Conservation (phyloP, 1,284 basidiomycete genomes). For the Cryptococcus sp. region DNA sequence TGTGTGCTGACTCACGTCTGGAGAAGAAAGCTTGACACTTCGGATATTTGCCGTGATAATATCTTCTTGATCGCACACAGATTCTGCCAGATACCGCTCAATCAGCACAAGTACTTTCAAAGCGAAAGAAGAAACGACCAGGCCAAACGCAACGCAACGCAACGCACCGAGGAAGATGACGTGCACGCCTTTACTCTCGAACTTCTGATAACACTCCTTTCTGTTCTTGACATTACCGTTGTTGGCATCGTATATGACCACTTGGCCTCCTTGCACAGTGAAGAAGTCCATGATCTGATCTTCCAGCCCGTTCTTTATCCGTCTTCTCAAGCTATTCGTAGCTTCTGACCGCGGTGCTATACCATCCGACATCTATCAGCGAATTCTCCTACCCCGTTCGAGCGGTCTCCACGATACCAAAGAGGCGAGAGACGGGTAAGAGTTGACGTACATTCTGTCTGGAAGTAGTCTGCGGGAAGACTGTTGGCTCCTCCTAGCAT, state of each 20-base stretch:
- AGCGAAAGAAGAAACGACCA: not conserved
- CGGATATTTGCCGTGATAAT: conserved; percentile 94
- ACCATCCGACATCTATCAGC: not conserved
- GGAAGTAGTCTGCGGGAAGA: conserved; percentile 88
- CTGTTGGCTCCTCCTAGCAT: conserved; percentile 83
- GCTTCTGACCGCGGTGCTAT: conserved; percentile 73
- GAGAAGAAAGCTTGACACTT: conserved; percentile 96
- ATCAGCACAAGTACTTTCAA: not conserved
- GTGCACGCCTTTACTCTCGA: conserved; percentile 79
- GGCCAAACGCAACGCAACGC: not conserved
- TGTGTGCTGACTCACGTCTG: conserved; percentile 67
- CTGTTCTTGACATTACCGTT: conserved; percentile 76
- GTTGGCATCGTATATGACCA: conserved; percentile 99
- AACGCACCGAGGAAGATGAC: conserved; percentile 84
- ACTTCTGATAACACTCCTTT: conserved; percentile 75
- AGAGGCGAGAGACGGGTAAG: not conserved
- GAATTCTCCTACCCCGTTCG: not conserved
- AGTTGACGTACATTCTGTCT: conserved; percentile 63
- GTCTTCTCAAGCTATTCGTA: conserved; percentile 73
- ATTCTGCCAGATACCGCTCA: conserved; percentile 60
- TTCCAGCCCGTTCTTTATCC: conserved; percentile 79
- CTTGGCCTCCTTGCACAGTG: conserved; percentile 74
- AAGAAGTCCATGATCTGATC: conserved; percentile 88
- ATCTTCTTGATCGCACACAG: conserved; percentile 82
- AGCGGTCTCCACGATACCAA: not conserved